phyloP scores from a whole-genome alignment of 192 early-diverging fungal species.

The Allomyces macrogynus region DNA sequence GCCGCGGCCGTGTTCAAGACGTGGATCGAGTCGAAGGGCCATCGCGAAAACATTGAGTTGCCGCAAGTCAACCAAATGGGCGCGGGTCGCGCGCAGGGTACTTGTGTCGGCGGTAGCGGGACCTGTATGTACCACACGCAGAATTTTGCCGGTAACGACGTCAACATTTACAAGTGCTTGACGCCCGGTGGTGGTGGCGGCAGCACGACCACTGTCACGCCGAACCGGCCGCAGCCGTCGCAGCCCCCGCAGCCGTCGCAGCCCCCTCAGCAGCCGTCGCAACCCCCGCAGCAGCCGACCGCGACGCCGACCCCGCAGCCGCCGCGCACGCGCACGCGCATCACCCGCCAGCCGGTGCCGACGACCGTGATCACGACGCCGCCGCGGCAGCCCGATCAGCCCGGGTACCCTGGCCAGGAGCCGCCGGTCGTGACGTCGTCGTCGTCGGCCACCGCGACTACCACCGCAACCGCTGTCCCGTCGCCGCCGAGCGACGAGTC shows the following conservation, averaged over 20 bases:
- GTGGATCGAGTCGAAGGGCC: background rate
- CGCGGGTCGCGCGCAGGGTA: background rate
- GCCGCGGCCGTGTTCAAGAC: background rate
- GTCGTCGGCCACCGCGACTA: background rate
- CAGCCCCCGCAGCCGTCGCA: background rate
- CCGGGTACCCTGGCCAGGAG: background rate
- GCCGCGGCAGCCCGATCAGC: background rate
- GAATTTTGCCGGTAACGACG: background rate
- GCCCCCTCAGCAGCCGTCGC: background rate
- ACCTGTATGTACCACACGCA: background rate
- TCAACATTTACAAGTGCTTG: background rate
- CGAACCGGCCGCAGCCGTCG: background rate
- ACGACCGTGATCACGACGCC: background rate
- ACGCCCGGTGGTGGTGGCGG: background rate
- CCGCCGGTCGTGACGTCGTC: too few species aligned
- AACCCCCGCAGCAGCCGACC: background rate
- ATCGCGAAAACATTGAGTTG: background rate
- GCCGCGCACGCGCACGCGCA: background rate
- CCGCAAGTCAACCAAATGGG: background rate
- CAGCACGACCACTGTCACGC: background rate
- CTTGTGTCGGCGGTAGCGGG: background rate
- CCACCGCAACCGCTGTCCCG: background rate
- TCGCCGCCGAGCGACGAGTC: background rate
- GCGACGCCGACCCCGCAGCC: background rate
- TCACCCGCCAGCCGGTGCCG: background rate